phyloP scores from a whole-genome alignment of 306 rosid genomes.

The Lupinus albus region DNA sequence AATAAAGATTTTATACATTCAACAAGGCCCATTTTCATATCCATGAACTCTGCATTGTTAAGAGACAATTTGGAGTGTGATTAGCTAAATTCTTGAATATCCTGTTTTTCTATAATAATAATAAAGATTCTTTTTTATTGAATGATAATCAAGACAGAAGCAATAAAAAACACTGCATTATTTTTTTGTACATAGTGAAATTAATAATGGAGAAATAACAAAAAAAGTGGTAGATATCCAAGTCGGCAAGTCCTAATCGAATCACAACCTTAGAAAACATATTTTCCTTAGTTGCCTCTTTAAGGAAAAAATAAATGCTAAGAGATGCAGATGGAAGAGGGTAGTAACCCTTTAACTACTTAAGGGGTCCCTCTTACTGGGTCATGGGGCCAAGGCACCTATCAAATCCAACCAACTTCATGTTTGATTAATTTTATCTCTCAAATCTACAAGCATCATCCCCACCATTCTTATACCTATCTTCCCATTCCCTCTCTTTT shows the following conservation, averaged over 20 bases:
- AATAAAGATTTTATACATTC: no score
- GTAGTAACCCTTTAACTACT: not conserved
- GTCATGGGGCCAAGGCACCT: slow-evolving; percentile 16
- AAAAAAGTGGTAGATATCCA: not conserved
- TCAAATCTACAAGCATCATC: slow-evolving; percentile 9
- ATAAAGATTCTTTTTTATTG: not conserved
- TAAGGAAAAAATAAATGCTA: slow-evolving; percentile 33
- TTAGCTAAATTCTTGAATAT: no score
- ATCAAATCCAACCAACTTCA: slow-evolving; percentile 34
- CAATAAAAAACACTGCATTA: no score
- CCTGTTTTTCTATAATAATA: no score
- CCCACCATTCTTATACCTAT: not conserved
- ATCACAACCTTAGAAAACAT: slow-evolving; percentile 28
- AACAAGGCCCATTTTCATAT: no score
- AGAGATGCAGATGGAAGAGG: slow-evolving; percentile 33
- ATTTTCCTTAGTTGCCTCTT: slow-evolving; percentile 36
- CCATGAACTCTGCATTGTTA: no score
- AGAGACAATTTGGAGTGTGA: no score
- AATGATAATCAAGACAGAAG: not conserved
- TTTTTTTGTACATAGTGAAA: not conserved
- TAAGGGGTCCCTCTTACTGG: slow-evolving; percentile 21
- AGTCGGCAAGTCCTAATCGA: slow-evolving; percentile 5
- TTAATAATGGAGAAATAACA: not conserved
- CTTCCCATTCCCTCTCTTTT: not conserved
- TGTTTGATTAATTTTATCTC: slow-evolving; percentile 1